Base-by-base conservation (phyloP, 148 eudicot species). In the Rhododendron ovatum region DNA sequence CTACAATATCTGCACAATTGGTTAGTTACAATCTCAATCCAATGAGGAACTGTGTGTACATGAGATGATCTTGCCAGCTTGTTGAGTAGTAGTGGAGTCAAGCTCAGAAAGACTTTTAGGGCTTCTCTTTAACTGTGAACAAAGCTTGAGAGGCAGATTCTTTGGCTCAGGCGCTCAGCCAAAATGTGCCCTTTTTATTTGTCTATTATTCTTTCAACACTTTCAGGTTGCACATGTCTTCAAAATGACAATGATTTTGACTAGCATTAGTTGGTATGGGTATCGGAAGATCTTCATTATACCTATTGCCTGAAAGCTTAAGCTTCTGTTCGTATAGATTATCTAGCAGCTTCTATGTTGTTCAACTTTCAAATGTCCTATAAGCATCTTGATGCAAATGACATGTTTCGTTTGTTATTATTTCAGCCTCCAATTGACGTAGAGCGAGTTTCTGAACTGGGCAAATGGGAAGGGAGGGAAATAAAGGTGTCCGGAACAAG, bases 361-460 rank as follows among this genome's bases (percentile, higher is more conserved):
- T 78, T 78, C 6, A 6, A 47, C 33, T 47, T 78, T 12, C 28
- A 6, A 78, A 45, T 78, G 57, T 47, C 35, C 37, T 83, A 3
- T 57, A 83, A 41, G 45, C 22, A 26, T 65, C 48, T 83, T 28
- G 39, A n/a, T n/a, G 61, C 39, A 73, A 24, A 11, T 47, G 85
- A 69, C 61, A 53, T 55, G 4, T 73, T 53, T 83, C 8, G 24
- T 41, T 76, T 71, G 26, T 82, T 78, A 3, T 85, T 88, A 20
- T 88, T 87, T 87, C 93, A 94, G 99, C 98, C 99, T 71, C 99
- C 99, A 24, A 86, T 93, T 78, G 91, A 94, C 75, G 87, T 82
- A 55, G 95, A 95, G 41, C 90, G 94, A 84, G 88, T 93, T 81
- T 88, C 94, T 73, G 96, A 94, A 82, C 45, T 94, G 84, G 99